Percentiles rank a stretch among this genome's conserved stretches.
Conservation (phyloP, 2,329 filamentous ascomycete species). For the Hyphodiscus sp. region DNA sequence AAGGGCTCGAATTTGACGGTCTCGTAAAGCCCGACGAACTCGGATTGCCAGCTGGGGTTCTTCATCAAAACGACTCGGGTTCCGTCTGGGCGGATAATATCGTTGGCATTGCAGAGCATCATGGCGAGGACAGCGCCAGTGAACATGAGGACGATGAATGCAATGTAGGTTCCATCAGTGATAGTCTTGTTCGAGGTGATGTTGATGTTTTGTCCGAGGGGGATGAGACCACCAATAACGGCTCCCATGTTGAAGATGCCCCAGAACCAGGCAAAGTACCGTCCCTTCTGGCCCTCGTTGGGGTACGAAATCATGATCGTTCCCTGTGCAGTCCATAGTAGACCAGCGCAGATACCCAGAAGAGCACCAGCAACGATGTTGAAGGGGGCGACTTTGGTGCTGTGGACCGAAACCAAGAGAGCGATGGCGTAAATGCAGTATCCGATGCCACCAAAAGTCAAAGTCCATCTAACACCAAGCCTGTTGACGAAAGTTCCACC, state of each 20-base stretch:
- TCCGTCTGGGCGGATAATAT: constrained; percentile 70
- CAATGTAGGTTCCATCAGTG: constrained; percentile 77
- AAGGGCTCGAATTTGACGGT: constrained; percentile 65
- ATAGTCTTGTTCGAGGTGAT: constrained; percentile 44
- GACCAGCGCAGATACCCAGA: constrained; percentile 70
- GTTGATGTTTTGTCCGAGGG: constrained; percentile 67
- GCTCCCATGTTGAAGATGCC: constrained; percentile 90
- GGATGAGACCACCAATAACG: constrained; percentile 75
- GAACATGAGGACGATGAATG: constrained; percentile 78
- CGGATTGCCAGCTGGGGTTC: constrained; percentile 79
- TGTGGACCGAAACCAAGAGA: constrained; percentile 64
- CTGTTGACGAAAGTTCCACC: constrained; percentile 74
- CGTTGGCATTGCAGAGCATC: constrained; percentile 62
- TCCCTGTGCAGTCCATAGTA: constrained; percentile 78
- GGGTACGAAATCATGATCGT: constrained; percentile 90
- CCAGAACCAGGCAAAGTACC: constrained; percentile 90
- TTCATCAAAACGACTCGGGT: constrained; percentile 82
- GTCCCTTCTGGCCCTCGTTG: constrained; percentile 71
- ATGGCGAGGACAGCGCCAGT: constrained; percentile 64
- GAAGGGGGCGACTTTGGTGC: constrained; percentile 58
- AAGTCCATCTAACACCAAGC: constrained; percentile 61
- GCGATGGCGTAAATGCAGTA: constrained; percentile 69
- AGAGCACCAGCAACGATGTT: constrained; percentile 70
- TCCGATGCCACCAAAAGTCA: constrained; percentile 67
- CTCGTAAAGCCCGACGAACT: constrained; percentile 69